phyloP scores from a whole-genome alignment of 2,329 filamentous ascomycete genomes.

The Stachybotrys elegans region DNA sequence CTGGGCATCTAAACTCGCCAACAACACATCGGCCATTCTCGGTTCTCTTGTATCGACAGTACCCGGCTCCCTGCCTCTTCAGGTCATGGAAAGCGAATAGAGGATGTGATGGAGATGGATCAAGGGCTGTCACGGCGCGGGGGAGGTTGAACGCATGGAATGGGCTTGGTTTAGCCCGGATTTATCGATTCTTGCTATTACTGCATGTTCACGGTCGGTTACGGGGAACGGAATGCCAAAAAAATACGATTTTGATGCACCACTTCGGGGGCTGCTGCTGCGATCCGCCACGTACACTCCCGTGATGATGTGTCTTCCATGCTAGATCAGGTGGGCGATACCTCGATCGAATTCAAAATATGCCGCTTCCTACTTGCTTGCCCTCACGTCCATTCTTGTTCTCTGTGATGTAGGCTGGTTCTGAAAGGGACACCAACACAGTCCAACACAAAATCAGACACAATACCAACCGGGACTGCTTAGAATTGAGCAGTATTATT shows the following conservation, averaged over 20 bases:
- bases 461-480: too few relatives aligned
- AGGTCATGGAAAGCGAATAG: neutral
- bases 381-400: too few relatives aligned
- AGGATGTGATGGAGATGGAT: conserved; percentile 11
- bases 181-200: conserved; percentile 33
- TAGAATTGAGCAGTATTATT: too few relatives aligned
- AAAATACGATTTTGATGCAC: conserved; percentile 27
- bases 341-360: too few relatives aligned
- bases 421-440: too few relatives aligned
- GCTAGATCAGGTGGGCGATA: too few relatives aligned
- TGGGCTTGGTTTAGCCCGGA: conserved; percentile 26
- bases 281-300: neutral
- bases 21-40: conserved; percentile 28
- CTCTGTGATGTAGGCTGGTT: too few relatives aligned
- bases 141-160: conserved; percentile 20
- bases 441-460: too few relatives aligned
- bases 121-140: conserved; percentile 17
- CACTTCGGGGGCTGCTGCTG: conserved; percentile 17
- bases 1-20: conserved; percentile 86
- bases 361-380: too few relatives aligned
- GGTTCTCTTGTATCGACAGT: conserved; percentile 18
- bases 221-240: conserved; percentile 40
- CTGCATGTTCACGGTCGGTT: conserved; percentile 42
- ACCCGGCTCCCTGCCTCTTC: conserved; percentile 15
- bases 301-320: too few relatives aligned